Evolutionary conservation across 345 rosid genomes (phyloP).

Genomic region (Litchi chinensis): DNA sequence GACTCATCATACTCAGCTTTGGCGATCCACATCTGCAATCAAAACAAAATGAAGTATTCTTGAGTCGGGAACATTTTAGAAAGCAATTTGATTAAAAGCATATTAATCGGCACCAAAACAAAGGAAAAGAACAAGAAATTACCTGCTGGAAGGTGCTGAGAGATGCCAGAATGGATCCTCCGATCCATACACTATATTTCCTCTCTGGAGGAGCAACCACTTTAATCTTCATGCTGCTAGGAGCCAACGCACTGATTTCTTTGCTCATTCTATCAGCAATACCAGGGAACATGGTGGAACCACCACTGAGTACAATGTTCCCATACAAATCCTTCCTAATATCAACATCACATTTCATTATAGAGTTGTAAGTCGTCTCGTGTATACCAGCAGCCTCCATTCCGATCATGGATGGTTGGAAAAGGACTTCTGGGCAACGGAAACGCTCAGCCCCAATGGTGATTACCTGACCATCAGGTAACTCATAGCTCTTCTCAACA

Average conservation of each 20-base stretch:
- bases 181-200: constrained; percentile 76
- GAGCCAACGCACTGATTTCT: constrained; percentile 71
- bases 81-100: neutral
- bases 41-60: neutral
- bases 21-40: constrained; percentile 59
- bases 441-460: constrained; percentile 69
- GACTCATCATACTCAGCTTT: constrained; percentile 64
- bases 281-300: constrained; percentile 72
- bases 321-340: constrained; percentile 75
- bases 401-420: constrained; percentile 69
- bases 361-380: constrained; percentile 71
- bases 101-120: neutral
- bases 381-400: constrained; percentile 76
- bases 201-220: constrained; percentile 81
- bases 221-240: constrained; percentile 74
- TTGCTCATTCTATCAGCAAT: constrained; percentile 79
- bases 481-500: constrained; percentile 70
- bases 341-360: constrained; percentile 74
- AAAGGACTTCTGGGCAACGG: constrained; percentile 71
- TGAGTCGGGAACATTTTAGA: neutral
- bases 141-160: constrained; percentile 81
- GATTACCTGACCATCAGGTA: constrained; percentile 75
- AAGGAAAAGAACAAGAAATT: neutral
- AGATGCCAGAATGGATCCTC: constrained; percentile 75
- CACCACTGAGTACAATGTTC: constrained; percentile 72